A percentile compares a stretch with the other conserved stretches of the same genome.
Evolutionary conservation across 2,329 filamentous ascomycete genomes (phyloP).

Genomic region (Hymenoscyphus fraxineus): DNA sequence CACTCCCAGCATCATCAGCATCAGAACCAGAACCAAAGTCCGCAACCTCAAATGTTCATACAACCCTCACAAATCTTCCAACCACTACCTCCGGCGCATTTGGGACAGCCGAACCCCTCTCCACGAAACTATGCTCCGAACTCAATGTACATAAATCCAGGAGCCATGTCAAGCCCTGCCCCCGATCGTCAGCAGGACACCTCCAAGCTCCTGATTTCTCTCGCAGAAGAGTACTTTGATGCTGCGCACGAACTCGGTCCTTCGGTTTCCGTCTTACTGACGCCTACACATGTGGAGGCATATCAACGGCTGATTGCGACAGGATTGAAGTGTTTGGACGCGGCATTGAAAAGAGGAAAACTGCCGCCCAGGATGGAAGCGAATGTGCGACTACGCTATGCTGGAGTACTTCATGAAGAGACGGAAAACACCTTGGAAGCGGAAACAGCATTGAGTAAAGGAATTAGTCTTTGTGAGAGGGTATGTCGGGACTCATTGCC

Average conservation of each 20-base stretch:
- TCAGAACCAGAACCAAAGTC: slow-evolving; percentile 13
- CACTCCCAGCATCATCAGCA: slow-evolving; percentile 6
- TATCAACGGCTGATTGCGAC: slow-evolving; percentile 72
- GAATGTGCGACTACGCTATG: slow-evolving; percentile 66
- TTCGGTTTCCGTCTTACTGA: slow-evolving; percentile 46
- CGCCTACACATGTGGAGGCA: slow-evolving; percentile 51
- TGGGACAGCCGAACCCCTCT: slow-evolving; percentile 14
- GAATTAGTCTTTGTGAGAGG: slow-evolving; percentile 65
- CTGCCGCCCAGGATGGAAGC: slow-evolving; percentile 65
- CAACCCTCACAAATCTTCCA: slow-evolving; percentile 34
- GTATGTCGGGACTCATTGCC: slow-evolving; percentile 39
- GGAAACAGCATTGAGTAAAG: slow-evolving; percentile 68
- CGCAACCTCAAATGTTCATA: slow-evolving; percentile 26
- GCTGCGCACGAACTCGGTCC: slow-evolving; percentile 58
- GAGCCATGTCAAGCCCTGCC: background rate
- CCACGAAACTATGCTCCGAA: background rate
- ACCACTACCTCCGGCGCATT: slow-evolving; percentile 20
- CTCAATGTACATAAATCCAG: background rate
- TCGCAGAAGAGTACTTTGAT: slow-evolving; percentile 72
- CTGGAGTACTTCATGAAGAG: slow-evolving; percentile 65
- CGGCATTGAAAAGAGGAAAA: slow-evolving; percentile 58
- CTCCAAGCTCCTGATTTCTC: slow-evolving; percentile 54
- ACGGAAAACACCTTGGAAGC: slow-evolving; percentile 72
- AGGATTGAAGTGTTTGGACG: slow-evolving; percentile 68
- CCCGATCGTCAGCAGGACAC: slow-evolving; percentile 20